Base-by-base conservation (phyloP, 148 eudicot species). In the Dianthus caryophyllus region DNA sequence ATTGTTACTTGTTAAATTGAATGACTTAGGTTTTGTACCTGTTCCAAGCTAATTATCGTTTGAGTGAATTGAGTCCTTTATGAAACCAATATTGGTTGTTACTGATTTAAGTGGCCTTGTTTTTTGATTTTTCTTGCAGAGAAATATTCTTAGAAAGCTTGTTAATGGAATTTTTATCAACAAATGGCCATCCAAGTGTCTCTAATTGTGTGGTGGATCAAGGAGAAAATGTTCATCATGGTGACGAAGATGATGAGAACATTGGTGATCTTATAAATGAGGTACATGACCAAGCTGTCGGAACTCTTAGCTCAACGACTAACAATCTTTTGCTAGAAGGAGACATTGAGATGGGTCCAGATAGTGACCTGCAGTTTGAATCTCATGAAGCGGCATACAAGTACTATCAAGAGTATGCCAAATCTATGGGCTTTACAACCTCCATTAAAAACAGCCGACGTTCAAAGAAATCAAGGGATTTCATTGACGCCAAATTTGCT, bases 401-500 rank as follows among this genome's bases (percentile, higher is more conserved):
- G 59, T 86, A 73, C 69, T 88, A 88, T 66, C 84, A 82, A 80
- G 86, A 83, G 65, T 88, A 85, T 79, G 95, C 95, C 16, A 79
- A 65, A 68, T 82, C 87, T 70, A 70, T 88, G 79, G 96, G 96
- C 38, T 88, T 86, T 77, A 82, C 79, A 27, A 81, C 90, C 64
- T 81, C 84, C n/a, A 84, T 81, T 66, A 84, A 84, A 70, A 80
- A 83, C 65, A 88, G 96, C 26, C 85, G 96, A 8, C 81, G 88
- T 46, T 88, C 96, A 39, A 86, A 84, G 73, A 84, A 73, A 70
- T 82, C 96, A 1, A 84, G 79, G 74, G 85, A 88, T 64, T 88
- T 88, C 65, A 88, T 88, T 63, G 96, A 88, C 75, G 91, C 88
- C 29, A 86, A 88, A 74, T 86, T 86, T 76, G 88, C 84, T 54